A percentile compares a stretch with the other conserved stretches of the same genome.
phyloP scores from a whole-genome alignment of 164 flowering plant species.

The Macadamia tetraphylla region DNA sequence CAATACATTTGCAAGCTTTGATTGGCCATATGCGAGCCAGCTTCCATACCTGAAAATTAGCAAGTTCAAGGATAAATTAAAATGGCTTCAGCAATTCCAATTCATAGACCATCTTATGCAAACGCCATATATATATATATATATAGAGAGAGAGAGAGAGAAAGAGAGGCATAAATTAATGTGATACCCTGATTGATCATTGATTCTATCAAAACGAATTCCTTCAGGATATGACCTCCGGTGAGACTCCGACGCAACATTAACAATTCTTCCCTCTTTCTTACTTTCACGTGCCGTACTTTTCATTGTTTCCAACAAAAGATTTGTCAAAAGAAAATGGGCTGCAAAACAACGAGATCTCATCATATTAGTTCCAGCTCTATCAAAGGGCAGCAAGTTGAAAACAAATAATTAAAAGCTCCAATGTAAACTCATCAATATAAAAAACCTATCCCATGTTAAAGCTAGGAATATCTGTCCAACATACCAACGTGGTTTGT shows the following conservation, averaged over 20 bases:
- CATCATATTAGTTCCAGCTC: background rate
- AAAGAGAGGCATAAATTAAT: background rate
- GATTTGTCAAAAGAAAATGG: slow-evolving; percentile 53
- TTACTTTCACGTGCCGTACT: slow-evolving; percentile 42
- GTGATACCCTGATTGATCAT: slow-evolving; percentile 48
- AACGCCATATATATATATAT: too few relatives aligned
- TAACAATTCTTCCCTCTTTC: slow-evolving; percentile 71
- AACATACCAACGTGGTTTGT: slow-evolving; percentile 62
- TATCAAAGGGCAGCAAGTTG: too few relatives aligned
- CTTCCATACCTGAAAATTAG: too few relatives aligned
- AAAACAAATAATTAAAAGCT: too few relatives aligned
- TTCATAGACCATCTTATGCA: too few relatives aligned
- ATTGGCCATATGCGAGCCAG: too few relatives aligned
- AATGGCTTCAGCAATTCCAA: too few relatives aligned
- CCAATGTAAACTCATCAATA: background rate
- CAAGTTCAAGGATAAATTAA: too few relatives aligned
- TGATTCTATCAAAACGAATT: slow-evolving; percentile 61
- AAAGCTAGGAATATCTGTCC: background rate
- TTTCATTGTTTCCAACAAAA: slow-evolving; percentile 44
- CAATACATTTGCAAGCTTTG: too few relatives aligned
- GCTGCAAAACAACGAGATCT: slow-evolving; percentile 33
- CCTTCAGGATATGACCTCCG: slow-evolving; percentile 43
- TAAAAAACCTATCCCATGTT: background rate
- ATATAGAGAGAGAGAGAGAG: too few relatives aligned
- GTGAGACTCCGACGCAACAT: slow-evolving; percentile 64